Base-by-base conservation (phyloP, 1,284 basidiomycete species). In the Moniliophthora roreri region DNA sequence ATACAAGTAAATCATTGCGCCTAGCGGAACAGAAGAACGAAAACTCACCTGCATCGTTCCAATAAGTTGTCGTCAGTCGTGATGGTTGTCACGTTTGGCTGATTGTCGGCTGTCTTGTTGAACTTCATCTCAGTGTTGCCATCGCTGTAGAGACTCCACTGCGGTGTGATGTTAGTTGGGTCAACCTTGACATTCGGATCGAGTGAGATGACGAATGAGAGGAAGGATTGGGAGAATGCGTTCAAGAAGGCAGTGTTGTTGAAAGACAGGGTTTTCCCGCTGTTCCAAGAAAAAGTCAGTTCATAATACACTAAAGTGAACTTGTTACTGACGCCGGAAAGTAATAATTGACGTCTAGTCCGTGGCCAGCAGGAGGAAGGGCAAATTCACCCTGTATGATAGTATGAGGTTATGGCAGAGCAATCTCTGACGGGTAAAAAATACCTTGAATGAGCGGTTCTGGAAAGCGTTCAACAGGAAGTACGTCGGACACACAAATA, bases 401-500 rank as follows among this genome's bases (percentile, higher is more conserved):
- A 15, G 16, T 39, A 6, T 36, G 32, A n/a, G 35, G 44, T 20
- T 15, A 48, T 8, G 3, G 32, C 26, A 26, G 32, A n/a, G 37
- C 26, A 37, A 47, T n/a, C 21, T 39, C 23, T 40, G n/a, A 3
- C 15, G 13, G 9, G 1, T 45, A 18, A 24, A 32, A 52, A 56
- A 16, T 28, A 63, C 63, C 58, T 62, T 63, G 47, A 39, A 62
- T 4, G 44, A 20, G 7, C 24, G 34, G 11, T 24, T 50, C 11
- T 38, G 28, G 52, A 63, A 63, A 1, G 60, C 63, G 11, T 50
- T 20, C 20, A 63, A 46, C 7, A 61, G 21, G 45, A 39, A 57
- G 53, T 61, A 65, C 7, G 61, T 58, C 9, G 66, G 65, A 41
- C 62, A 67, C 28, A 62, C 46, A 40, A 63, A 63, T 24, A 64